Conservation (phyloP, 345 rosid genomes). For the Viola odorata region DNA sequence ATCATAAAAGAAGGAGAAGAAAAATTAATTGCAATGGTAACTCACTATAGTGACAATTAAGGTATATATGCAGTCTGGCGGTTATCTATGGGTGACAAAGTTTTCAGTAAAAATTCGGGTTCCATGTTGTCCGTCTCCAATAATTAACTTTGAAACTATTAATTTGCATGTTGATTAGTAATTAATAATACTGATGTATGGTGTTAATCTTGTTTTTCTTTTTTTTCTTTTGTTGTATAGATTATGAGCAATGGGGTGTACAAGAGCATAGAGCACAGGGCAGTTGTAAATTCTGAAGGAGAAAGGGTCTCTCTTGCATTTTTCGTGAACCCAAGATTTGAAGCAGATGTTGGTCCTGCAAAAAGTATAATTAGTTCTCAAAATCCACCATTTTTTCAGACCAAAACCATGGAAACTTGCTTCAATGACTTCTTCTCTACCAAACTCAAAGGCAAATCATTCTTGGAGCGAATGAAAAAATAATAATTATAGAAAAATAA, state of each 20-base stretch:
- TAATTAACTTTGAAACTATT: no score
- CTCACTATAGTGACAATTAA: no score
- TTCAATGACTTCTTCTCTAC: constrained; percentile 13
- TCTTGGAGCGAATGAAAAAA: constrained; percentile 15
- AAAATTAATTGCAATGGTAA: no score
- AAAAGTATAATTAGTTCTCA: constrained; percentile 5
- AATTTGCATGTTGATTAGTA: no score
- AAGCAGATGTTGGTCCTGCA: constrained; percentile 25
- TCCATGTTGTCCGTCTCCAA: no score
- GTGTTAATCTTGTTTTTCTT: no score
- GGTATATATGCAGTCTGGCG: no score
- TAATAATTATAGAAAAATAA: no score
- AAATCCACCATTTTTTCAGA: constrained; percentile 21
- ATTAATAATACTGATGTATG: no score
- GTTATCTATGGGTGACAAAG: no score
- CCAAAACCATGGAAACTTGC: constrained; percentile 13
- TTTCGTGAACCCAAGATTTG: constrained; percentile 23
- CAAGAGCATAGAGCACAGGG: constrained; percentile 31
- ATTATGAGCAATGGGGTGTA: constrained; percentile 30
- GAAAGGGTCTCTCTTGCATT: constrained; percentile 20
- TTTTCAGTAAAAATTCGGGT: no score
- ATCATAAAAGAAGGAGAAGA: no score
- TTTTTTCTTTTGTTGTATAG: constrained; percentile 2
- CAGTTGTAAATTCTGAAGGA: constrained; percentile 12
- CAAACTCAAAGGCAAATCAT: constrained; percentile 11